Evolutionary conservation across 768 basidiomycete species (phyloP), one percentile per base, ranked within the genome.

Genomic region (Leccinum broughii): DNA sequence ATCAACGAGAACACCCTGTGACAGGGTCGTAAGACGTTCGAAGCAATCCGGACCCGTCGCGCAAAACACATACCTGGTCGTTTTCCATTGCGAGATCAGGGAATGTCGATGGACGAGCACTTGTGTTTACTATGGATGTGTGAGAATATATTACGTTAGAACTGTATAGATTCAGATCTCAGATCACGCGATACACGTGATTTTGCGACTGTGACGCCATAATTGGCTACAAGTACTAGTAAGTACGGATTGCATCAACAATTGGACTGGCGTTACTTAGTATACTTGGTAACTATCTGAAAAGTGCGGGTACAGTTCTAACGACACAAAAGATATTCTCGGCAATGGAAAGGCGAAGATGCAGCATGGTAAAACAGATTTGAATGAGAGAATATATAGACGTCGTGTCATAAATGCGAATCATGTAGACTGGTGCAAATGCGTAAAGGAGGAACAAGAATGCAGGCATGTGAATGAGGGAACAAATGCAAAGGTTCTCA

Each of bases 1-100:
- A 85, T 98, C 97, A 75, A 99, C 97, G 77, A 99, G 95, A 76
- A 92, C 83, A 80, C 97, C 96, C 93, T 97, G 59, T 39, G 41
- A 49, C 55, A 5, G 17, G 56, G 30, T 52, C 39, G 54, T 68
- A 54, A 62, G 62, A 37, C 8, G 8, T 32, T 20, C n/a, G 34
- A 26, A 22, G 2, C 14, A 44, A 56, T 13, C 24, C 10, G 10
- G 17, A 7, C 3, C 1, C 13, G 14, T 46, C 20, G 20, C 51
- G 17, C 5, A 15, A 20, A 56, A 30, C 20, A 77, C 87, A 63
- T 73, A 91, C 92, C 80, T 88, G 85, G 76, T 92, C 92, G 90
- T 93, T 93, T 86, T 93, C 90, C 92, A 93, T 93, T 76, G 78
- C 77, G 66, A 72, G 62, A 64, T 69, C 34, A 57, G 62, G 54